A percentile compares a stretch with the other conserved stretches of the same genome.
phyloP scores from a whole-genome alignment of 2,329 filamentous ascomycete genomes.

The Bisporella sp. region DNA sequence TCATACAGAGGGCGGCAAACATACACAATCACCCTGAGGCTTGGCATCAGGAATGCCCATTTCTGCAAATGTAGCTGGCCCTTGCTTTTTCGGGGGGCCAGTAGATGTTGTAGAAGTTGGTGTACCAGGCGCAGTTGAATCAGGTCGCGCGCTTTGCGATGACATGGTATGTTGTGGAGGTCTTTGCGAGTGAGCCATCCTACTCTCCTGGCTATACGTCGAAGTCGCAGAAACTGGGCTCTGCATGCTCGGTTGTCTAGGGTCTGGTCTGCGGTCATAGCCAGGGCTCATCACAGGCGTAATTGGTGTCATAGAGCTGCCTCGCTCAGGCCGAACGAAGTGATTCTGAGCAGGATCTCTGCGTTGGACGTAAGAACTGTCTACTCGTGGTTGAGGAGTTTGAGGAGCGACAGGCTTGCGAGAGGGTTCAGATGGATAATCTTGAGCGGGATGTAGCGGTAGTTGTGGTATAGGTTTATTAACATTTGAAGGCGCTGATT shows the following conservation, averaged over 20 bases:
- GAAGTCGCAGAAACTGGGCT: background rate
- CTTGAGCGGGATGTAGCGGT: constrained; percentile 2
- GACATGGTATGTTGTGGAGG: constrained; percentile 1
- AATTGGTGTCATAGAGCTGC: constrained; percentile 14
- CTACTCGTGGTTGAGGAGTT: background rate
- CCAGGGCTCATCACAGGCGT: constrained; percentile 11
- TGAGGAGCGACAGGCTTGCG: background rate
- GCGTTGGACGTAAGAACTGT: constrained; percentile 1
- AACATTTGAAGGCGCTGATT: constrained; percentile 13
- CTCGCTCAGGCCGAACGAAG: constrained; percentile 14
- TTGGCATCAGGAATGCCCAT: constrained; percentile 90
- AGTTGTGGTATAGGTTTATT: constrained; percentile 9
- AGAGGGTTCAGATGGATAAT: background rate
- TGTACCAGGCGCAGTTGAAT: background rate
- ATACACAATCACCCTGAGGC: constrained; percentile 82
- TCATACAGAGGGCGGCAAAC: constrained; percentile 7
- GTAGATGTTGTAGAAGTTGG: constrained; percentile 8
- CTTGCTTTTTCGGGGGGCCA: constrained; percentile 37
- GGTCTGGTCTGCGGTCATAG: background rate
- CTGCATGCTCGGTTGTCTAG: background rate
- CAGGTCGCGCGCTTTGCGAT: background rate
- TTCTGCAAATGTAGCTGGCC: constrained; percentile 93
- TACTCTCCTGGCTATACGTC: background rate
- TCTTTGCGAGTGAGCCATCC: background rate
- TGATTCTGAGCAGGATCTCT: constrained; percentile 13